Base-by-base conservation (phyloP, 352 stramenopile genomes). In the Pythium guiyangense region DNA sequence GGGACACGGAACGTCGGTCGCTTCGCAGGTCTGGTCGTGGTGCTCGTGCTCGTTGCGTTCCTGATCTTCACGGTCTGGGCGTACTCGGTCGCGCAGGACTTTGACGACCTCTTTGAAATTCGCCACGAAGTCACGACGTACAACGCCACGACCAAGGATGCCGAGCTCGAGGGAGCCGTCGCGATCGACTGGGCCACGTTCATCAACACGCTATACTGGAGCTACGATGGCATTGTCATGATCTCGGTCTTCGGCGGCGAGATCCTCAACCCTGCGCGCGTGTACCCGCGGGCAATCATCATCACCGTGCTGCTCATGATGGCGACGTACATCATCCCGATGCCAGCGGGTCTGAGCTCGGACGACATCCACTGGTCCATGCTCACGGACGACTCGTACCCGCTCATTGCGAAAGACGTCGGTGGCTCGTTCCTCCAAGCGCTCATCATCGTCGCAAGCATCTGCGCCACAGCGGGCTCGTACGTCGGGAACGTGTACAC, bases 181-280 rank as follows among this genome's bases (percentile, higher is more conserved):
- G 64, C 57, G 0, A 87, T 90, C 55, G 50, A 96, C 5, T 98
- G 90, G 90, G 51, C 69, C 11, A 79, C 78, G 2, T 84, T 93
- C 27, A 53, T 98, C 9, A 98, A 98, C 68, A 96, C 94, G 29
- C 69, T 98, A 35, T 98, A 97, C 71, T 98, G 94, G 92, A 98
- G 97, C 70, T 90, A 96, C 46, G 97, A 98, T 63, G 93, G 88
- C 29, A 97, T 97, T 63, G 87, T 97, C 63, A 88, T 79, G 55
- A 85, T 86, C 2, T 96, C 88, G 0, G 82, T 86, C 6, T 98
- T 98, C 60, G 92, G 88, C 5, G 90, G 80, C 2, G 90, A 98
- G 54, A 86, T 98, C 12, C 63, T 84, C 10, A 88, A 96, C 66
- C 91, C 92, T 0, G 82, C 73, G 2, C 73, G 67, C 12, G 84